Percentiles rank a stretch among this genome's conserved stretches.
phyloP scores from a whole-genome alignment of 2,329 filamentous ascomycete species.

The Apiospora arundinis region DNA sequence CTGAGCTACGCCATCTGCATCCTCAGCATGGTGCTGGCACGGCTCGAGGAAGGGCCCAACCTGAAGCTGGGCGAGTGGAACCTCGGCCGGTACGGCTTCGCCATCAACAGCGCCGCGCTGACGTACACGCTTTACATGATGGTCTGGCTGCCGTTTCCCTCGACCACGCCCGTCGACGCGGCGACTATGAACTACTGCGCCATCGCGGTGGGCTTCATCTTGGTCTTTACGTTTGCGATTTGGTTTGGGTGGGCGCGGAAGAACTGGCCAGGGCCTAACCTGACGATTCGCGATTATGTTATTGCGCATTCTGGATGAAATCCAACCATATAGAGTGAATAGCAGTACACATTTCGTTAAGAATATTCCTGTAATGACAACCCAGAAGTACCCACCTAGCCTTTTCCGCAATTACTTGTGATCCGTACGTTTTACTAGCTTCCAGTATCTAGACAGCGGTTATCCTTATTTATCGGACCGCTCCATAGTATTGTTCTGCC shows the following conservation, averaged over 20 bases:
- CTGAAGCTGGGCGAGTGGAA: conserved; percentile 40
- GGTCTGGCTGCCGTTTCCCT: conserved; percentile 43
- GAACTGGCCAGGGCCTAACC: not conserved
- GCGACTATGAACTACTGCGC: conserved; percentile 45
- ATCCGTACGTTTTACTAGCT: too few species aligned
- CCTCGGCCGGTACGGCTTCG: conserved; percentile 37
- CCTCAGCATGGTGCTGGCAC: conserved; percentile 43
- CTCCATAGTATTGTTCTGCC: too few species aligned
- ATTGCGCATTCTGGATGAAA: not conserved
- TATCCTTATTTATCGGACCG: too few species aligned
- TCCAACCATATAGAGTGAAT: too few species aligned
- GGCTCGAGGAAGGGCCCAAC: conserved; percentile 32
- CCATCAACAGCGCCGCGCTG: conserved; percentile 44
- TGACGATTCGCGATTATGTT: not conserved
- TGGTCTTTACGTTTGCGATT: not conserved
- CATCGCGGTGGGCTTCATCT: not conserved
- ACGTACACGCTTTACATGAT: conserved; percentile 40
- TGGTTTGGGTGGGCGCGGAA: conserved; percentile 4
- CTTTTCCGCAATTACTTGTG: too few species aligned
- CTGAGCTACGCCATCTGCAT: conserved; percentile 46
- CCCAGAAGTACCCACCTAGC: too few species aligned
- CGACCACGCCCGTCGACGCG: conserved; percentile 40
- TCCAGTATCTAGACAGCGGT: too few species aligned
- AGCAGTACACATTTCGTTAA: too few species aligned
- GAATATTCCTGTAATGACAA: too few species aligned